Percentiles rank a stretch among this genome's conserved stretches.
phyloP scores from a whole-genome alignment of 768 basidiomycete species.

The Boletus patriciae region DNA sequence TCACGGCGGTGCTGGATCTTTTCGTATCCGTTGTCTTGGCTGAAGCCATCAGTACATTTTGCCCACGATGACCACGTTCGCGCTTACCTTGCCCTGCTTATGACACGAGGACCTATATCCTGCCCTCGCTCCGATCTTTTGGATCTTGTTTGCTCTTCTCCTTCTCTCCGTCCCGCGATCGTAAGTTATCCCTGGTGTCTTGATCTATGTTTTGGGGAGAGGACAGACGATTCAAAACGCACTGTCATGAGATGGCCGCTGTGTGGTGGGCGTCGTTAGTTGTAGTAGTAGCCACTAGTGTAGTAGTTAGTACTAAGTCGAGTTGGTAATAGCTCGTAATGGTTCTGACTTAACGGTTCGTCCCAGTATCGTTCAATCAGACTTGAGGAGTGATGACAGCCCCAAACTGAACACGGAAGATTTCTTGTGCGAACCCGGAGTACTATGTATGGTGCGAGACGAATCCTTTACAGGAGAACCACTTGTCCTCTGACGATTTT shows the following conservation, averaged over 20 bases:
- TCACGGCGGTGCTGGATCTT: constrained; percentile 66
- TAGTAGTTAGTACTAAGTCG: too few species aligned
- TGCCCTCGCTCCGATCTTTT: constrained; percentile 86
- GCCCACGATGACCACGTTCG: background rate
- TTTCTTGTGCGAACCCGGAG: constrained; percentile 71
- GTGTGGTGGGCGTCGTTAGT: constrained; percentile 70
- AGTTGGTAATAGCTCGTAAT: too few species aligned
- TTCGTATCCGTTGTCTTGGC: constrained; percentile 77
- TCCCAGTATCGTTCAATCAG: constrained; percentile 36
- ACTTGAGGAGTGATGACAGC: constrained; percentile 81
- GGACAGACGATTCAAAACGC: constrained; percentile 32
- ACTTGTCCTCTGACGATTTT: constrained; percentile 44
- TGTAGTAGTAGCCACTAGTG: too few species aligned
- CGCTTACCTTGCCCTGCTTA: constrained; percentile 84
- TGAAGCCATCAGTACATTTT: constrained; percentile 10
- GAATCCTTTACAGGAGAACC: constrained; percentile 56
- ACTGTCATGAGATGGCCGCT: constrained; percentile 94
- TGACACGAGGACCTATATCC: constrained; percentile 84
- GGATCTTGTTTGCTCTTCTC: constrained; percentile 67
- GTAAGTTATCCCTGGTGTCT: constrained; percentile 56
- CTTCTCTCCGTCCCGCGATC: constrained; percentile 45
- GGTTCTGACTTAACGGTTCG: too few species aligned
- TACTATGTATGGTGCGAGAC: constrained; percentile 51
- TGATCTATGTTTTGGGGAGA: background rate
- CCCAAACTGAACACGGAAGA: constrained; percentile 81